These are phyloP conservation scores for Aureobasidium sp. DNA, from an alignment of 2,329 filamentous ascomycete species.

Conservation along the genomic window DNA sequence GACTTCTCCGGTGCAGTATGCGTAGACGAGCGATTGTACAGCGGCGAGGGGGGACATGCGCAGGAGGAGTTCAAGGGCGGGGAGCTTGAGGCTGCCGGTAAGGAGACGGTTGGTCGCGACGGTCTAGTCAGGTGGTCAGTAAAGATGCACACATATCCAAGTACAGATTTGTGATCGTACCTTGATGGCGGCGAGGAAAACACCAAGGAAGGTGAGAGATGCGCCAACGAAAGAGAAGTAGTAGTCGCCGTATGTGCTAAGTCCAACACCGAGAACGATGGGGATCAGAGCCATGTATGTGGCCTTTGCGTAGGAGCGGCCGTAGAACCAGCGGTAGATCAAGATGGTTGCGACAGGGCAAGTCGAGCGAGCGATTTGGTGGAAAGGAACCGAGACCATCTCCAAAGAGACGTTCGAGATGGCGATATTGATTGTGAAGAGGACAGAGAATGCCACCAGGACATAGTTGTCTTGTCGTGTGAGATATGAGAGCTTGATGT, in stretches of 20 bases:
- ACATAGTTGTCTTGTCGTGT: conserved; percentile 48
- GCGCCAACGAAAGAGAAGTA: conserved; percentile 51
- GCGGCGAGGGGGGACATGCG: conserved; percentile 57
- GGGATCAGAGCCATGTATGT: conserved; percentile 56
- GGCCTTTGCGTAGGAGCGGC: conserved; percentile 47
- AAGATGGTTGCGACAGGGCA: conserved; percentile 56
- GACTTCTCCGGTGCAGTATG: conserved; percentile 47
- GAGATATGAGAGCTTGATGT: conserved; percentile 48
- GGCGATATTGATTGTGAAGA: conserved; percentile 59
- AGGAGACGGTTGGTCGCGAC: conserved; percentile 59
- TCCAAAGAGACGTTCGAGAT: conserved; percentile 58
- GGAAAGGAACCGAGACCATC: conserved; percentile 59
- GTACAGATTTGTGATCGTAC: not conserved
- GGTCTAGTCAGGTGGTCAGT: conserved; percentile 31
- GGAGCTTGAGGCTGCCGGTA: conserved; percentile 53
- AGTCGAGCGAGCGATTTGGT: conserved; percentile 57
- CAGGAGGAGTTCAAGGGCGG: conserved; percentile 54
- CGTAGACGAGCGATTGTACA: conserved; percentile 48
- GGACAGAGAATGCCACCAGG: conserved; percentile 52
- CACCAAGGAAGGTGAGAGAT: conserved; percentile 33
- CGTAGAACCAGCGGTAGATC: conserved; percentile 53
- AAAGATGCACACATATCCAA: not conserved
- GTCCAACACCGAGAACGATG: conserved; percentile 52
- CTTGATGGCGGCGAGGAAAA: conserved; percentile 39
- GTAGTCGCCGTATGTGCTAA: conserved; percentile 58